Evolutionary conservation across 805 yeast species (phyloP).

Genomic region (Saturnispora halmiae): DNA sequence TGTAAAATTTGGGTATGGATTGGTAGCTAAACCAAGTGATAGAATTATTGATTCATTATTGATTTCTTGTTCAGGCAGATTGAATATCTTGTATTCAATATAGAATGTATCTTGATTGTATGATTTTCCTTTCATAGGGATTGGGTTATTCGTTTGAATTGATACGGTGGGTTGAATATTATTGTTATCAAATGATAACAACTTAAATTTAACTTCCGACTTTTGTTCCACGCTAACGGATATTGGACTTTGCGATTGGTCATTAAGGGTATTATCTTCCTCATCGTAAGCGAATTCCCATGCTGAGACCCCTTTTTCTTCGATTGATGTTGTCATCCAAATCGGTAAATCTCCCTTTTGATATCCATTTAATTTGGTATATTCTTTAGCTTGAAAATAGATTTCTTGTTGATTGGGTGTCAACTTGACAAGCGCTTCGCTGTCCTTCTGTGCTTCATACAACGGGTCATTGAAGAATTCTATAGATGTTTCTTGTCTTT

Average conservation of each 20-base stretch:
- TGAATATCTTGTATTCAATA: constrained; percentile 79
- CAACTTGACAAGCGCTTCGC: constrained; percentile 48
- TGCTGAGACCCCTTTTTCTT: constrained; percentile 82
- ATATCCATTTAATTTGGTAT: constrained; percentile 33
- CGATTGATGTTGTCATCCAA: constrained; percentile 58
- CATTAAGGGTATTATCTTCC: constrained; percentile 4
- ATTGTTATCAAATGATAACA: constrained; percentile 25
- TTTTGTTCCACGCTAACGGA: constrained; percentile 52
- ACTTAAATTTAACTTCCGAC: constrained; percentile 43
- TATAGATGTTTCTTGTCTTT: background rate
- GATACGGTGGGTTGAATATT: constrained; percentile 28
- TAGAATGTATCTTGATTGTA: constrained; percentile 72
- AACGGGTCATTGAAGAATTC: constrained; percentile 47
- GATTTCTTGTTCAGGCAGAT: constrained; percentile 34
- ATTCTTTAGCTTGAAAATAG: constrained; percentile 58
- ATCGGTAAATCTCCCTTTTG: constrained; percentile 30
- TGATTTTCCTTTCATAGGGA: constrained; percentile 44
- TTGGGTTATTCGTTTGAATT: constrained; percentile 73
- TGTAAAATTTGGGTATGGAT: constrained; percentile 90
- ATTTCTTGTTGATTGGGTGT: constrained; percentile 61
- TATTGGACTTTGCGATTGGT: constrained; percentile 17
- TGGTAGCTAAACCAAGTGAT: constrained; percentile 72
- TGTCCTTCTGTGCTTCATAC: constrained; percentile 48
- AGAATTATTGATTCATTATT: constrained; percentile 35
- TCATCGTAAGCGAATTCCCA: constrained; percentile 57